A percentile compares a stretch with the other conserved stretches of the same genome.
Conservation (phyloP, 2,329 filamentous ascomycete genomes). For the Bipolaris zeicola region DNA sequence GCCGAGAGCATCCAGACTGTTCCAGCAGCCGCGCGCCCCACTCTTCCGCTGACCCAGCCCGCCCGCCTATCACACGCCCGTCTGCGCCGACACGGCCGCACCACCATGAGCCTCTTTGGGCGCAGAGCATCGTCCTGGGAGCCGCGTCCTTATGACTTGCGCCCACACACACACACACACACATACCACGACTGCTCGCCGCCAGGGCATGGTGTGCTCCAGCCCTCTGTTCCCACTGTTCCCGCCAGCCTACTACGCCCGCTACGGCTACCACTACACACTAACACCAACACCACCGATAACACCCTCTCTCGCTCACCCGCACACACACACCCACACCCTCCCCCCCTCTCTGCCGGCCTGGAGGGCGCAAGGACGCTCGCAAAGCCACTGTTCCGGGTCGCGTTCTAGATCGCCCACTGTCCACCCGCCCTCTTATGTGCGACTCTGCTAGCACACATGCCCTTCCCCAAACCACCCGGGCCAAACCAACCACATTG, state of each 20-base stretch:
- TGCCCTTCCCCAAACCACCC: slow-evolving; percentile 1
- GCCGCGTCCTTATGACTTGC: background rate
- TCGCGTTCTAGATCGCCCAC: slow-evolving; percentile 42
- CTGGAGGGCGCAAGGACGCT: slow-evolving; percentile 16
- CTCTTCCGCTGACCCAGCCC: slow-evolving; percentile 11
- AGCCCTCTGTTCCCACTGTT: background rate
- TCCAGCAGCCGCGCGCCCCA: slow-evolving; percentile 26
- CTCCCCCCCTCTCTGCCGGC: slow-evolving; percentile 5
- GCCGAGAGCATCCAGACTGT: slow-evolving; percentile 29
- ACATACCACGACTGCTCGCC: too few relatives aligned
- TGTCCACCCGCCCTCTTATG: slow-evolving; percentile 33
- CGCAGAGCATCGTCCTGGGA: background rate
- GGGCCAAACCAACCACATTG: slow-evolving; percentile 34
- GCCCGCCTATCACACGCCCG: background rate
- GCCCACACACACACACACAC: too few relatives aligned
- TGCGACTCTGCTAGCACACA: slow-evolving; percentile 27
- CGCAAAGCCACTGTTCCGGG: slow-evolving; percentile 35
- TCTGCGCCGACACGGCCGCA: background rate
- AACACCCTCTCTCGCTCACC: slow-evolving; percentile 14
- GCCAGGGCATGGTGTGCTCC: background rate
- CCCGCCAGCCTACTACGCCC: background rate
- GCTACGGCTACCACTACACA: background rate
- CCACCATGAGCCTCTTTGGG: background rate
- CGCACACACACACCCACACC: slow-evolving; percentile 6
- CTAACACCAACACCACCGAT: background rate